phyloP scores from a whole-genome alignment of 345 rosid genomes.

The Barbarea vulgaris region DNA sequence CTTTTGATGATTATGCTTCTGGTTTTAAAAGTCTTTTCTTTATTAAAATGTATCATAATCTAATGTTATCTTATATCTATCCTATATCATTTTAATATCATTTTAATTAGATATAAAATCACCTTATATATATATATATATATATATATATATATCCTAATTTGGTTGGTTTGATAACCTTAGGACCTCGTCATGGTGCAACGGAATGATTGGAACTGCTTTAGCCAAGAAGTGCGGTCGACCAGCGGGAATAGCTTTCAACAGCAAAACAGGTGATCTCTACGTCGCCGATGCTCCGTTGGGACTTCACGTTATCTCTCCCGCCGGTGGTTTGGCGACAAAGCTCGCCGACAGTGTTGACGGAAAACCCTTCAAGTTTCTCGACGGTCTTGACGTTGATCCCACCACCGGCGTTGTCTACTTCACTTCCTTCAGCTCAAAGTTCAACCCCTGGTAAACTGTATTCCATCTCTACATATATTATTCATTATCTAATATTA shows the following conservation, averaged over 20 bases:
- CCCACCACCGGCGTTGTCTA: constrained; percentile 43
- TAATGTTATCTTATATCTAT: too few species aligned
- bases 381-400: constrained; percentile 50
- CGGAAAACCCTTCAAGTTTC: constrained; percentile 40
- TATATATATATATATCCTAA: neutral
- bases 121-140: neutral
- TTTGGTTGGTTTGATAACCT: neutral
- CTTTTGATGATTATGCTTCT: neutral
- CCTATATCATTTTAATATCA: too few species aligned
- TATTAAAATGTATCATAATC: neutral
- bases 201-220: constrained; percentile 38
- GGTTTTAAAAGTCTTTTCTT: neutral
- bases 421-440: constrained; percentile 50
- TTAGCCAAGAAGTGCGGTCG: constrained; percentile 43
- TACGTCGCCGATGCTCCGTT: constrained; percentile 54
- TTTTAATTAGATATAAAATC: neutral
- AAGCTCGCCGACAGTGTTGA: constrained; percentile 39
- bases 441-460: constrained; percentile 27
- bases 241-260: constrained; percentile 49
- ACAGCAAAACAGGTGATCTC: constrained; percentile 40
- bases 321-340: constrained; percentile 49
- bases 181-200: constrained; percentile 35
- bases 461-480: neutral
- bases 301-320: constrained; percentile 47
- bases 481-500: too few species aligned